Evolutionary conservation across 2,329 filamentous ascomycete genomes (phyloP).

Genomic region (Penicillium brasilianum): DNA sequence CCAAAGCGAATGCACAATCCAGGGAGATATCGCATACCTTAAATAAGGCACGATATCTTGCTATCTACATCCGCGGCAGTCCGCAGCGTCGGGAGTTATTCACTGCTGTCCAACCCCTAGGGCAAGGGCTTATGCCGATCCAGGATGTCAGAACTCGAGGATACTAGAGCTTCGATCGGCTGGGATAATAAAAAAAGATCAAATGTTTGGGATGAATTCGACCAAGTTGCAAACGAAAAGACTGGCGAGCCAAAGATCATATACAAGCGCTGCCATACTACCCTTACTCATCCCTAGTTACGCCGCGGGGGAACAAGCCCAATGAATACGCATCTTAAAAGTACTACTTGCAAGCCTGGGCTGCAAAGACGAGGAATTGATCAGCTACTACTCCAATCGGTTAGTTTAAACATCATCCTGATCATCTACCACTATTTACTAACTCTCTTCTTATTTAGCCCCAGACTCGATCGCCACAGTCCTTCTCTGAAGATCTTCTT

Average conservation of each 20-base stretch:
- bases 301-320: background rate
- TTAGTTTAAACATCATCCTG: too few relatives aligned
- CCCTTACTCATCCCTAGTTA: background rate
- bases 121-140: background rate
- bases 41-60: background rate
- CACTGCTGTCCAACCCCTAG: background rate
- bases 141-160: background rate
- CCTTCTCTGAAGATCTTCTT: too few relatives aligned
- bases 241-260: background rate
- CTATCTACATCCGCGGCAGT: background rate
- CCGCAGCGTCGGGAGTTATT: background rate
- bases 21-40: background rate
- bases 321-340: background rate
- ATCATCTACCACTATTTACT: too few relatives aligned
- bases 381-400: too few relatives aligned
- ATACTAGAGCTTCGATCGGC: background rate
- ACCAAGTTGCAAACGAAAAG: background rate
- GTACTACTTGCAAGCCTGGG: background rate
- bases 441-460: too few relatives aligned
- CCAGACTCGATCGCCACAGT: too few relatives aligned
- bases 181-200: background rate
- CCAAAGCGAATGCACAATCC: background rate
- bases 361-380: background rate
- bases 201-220: background rate
- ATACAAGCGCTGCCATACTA: background rate